These are phyloP conservation scores for Aspergillus novoparasiticus DNA, from an alignment of 2,329 filamentous ascomycete genomes.

Conservation along the genomic window DNA sequence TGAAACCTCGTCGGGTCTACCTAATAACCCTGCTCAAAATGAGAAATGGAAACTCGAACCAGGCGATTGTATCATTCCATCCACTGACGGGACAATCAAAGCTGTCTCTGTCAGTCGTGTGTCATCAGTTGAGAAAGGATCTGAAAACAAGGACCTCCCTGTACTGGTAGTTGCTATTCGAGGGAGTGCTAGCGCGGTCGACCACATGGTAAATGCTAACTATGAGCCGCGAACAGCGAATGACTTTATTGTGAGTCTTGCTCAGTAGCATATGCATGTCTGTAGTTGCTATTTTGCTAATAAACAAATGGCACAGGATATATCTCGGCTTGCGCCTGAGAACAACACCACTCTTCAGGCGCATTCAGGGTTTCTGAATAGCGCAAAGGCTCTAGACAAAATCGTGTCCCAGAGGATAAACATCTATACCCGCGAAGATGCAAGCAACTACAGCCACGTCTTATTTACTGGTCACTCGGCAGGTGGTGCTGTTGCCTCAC, in stretches of 20 bases:
- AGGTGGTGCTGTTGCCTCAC: constrained; percentile 9
- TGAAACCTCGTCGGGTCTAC: neutral
- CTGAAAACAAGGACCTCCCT: neutral
- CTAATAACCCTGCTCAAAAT: neutral
- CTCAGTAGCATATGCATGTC: neutral
- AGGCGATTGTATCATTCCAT: neutral
- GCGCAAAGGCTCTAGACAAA: neutral
- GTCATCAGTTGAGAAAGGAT: neutral
- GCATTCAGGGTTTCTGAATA: neutral
- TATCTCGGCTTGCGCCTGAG: neutral
- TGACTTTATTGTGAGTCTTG: constrained; percentile 4
- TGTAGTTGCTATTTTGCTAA: neutral
- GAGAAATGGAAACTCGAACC: neutral
- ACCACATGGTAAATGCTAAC: constrained; percentile 12
- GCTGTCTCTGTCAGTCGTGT: neutral
- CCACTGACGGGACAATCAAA: neutral
- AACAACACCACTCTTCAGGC: neutral
- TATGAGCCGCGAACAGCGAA: neutral
- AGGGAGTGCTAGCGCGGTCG: constrained; percentile 4
- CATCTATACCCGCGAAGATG: neutral
- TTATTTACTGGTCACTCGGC: constrained; percentile 9
- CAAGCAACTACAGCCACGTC: neutral
- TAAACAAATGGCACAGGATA: neutral
- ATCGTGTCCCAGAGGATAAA: neutral
- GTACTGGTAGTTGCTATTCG: constrained; percentile 8